Base-by-base conservation (phyloP, 179 eudicot species). In the Silene vulgaris region DNA sequence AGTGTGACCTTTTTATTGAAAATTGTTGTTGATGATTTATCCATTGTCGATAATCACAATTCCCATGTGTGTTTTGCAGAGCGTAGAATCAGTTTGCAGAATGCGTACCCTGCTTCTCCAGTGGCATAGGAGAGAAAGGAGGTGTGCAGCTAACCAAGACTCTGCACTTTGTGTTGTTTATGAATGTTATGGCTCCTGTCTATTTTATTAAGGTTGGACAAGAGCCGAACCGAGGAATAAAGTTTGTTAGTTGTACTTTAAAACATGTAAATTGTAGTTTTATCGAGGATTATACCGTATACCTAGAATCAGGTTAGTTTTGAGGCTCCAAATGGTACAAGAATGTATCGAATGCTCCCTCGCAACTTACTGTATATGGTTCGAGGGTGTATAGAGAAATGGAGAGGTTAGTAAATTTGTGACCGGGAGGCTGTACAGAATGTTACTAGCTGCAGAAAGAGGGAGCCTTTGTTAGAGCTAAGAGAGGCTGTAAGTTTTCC, bases 101-200 rank as follows among this genome's bases (percentile, higher is more conserved):
- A 86, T 72, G 76, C 89, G 5, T 83, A 81, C 72, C 76, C 87
- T 59, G 89, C 89, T 57, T 16, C 67, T 59, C 82, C 81, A 71
- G 72, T 77, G 85, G 83, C 82, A 48, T 80, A 81, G 82, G 75
- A 71, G 83, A 79, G 72, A 76, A 80, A 75, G 5, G 4, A 4
- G 80, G 77, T 66, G 90, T 88, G 89, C 90, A 90, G 89, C 91
- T 86, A 89, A 91, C 93, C 37, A 81, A 83, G 87, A 79, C 77
- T 80, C 78, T 45, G 69, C 81, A 79, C 73, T 76, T 80, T 56
- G 26, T 57, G 82, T 78, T 75, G 48, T 72, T 69, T 72, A 52
- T 61, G 75, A 69, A 81, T 78, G 71, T 76, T 77, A 45, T 72
- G 69, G 81, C 84, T 82, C 82, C 57, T 74, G 72, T 82, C 84